Base-by-base conservation (phyloP, 345 rosid genomes). In the Noccaea caerulescens region DNA sequence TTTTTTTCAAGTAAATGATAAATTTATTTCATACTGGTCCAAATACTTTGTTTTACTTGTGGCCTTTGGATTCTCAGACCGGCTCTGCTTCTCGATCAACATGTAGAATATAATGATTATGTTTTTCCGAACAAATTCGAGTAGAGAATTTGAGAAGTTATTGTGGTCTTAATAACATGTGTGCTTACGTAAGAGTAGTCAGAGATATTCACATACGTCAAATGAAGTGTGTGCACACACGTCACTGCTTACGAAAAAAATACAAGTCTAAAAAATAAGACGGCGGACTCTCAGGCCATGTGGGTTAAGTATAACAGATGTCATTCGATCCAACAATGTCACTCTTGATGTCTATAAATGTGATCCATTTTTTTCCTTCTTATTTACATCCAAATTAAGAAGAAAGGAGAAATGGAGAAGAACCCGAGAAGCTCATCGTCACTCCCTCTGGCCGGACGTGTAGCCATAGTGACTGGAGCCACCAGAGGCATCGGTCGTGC, bases 401-500 rank as follows among this genome's bases (percentile, higher is more conserved):
- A 54, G 10, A 14, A 72, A 54, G 16, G 0, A 55, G 7, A 72
- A 54, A 72, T 72, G 77, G 77, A 72, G 23, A 58, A 51, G 20
- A 59, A 66, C 8, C 0, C 47, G 20, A 57, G 25, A 57, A 37
- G 32, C 44, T 66, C 67, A 57, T n/a, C 72, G n/a, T 38, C 82
- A 16, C 81, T 71, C 32, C 81, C 85, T 18, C 80, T 88, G 0
- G 44, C 66, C 6, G 88, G 82, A 38, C 81, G 91, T 45, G 85
- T 85, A 38, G 97, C 89, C 11, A 79, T 91, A 38, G 84, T 88
- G 37, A 91, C 95, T 0, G 88, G 97, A 10, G 89, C 80, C 49
- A 85, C 88, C 0, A 77, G 91, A 12, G 95, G 95, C 52, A 88
- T 83, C 5, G 95, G 97, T 38, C 83, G 82, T 32, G 83, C 80